Evolutionary conservation across 108 stramenopile genomes (phyloP), one percentile per base, ranked within the genome.

Genomic region (Cyclotella choctawhatcheeana): DNA sequence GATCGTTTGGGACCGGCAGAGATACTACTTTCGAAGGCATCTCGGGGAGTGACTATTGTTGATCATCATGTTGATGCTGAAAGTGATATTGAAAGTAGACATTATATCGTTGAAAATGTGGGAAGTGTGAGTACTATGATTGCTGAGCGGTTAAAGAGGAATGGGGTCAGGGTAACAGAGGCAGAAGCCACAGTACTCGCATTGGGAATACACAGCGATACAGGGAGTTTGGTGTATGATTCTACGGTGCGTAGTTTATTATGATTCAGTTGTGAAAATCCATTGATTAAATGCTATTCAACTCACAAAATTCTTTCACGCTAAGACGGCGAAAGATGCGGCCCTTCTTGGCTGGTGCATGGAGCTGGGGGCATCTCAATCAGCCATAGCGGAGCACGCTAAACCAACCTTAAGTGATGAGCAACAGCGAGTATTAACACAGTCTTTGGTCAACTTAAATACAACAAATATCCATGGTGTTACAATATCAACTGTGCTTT

Each of bases 201-300:
- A 7, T 76, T 97, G 34, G 97, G 97, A 25, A 96, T 97, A 44
- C 97, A 96, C 79, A 90, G 89, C 18, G 97, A 97, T 82, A 97
- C 97, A n/a, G 97, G 97, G 12, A 88, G 88, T 54, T 79, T 97
- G 54, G 87, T 92, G 62, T 97, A 87, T 73, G 97, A 97, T 81
- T 93, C 93, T 14, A 95, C 97, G 58, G 73, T 74, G 64, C 47
- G 73, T 74, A 40, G 37, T 40, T 6, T 40, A 8, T 40, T 6
- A 8, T 40, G 37, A 40, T 40, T 40, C 8, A 40, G 6, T 40
- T 12, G 37, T 6, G 12, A 8, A 40, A 6, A 6, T 40, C 37
- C 6, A 12, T 12, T 8, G 8, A 8, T 8, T 12, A 40, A 40
- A 6, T 8, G 37, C 37, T 8, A 40, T 40, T 40, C 12, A 6